Evolutionary conservation across 306 rosid species (phyloP), one percentile per base, ranked within the genome.

Genomic region (Acacia crassicarpa): DNA sequence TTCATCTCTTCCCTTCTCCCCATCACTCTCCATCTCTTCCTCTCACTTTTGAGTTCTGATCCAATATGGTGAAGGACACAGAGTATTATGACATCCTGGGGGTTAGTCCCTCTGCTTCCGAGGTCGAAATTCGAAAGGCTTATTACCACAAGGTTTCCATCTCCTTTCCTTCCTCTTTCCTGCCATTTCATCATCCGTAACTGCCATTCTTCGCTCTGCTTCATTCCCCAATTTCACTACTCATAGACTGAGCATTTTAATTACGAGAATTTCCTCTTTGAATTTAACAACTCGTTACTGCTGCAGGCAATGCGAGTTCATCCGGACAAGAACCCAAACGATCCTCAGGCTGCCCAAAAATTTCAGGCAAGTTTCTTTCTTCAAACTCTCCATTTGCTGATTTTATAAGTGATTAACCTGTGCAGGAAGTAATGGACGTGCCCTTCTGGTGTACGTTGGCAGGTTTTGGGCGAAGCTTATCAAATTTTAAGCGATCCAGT

Each of bases 251-350:
- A n/a, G 65, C 30, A 62, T 62, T 10, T 61, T 30, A 9, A 38
- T 38, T 38, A 38, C 8, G 38, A 8, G 38, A 40, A 41, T 14
- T 27, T 63, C 13, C 17, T 65, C 27, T 38, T 45, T 72, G 33
- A 23, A 25, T 25, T 45, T 22, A 23, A 43, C 25, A 25, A 48
- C 6, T 11, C 67, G 56, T 32, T 82, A 14, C 43, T 75, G 62
- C 40, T 75, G 12, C 86, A 95, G 99, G 99, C 99, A 65, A 92
- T 90, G 89, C 94, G 88, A 92, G 97, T 95, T 78, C 99, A 95
- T 91, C 99, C 99, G 0, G 99, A 95, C 85, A 91, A 94, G 84
- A 95, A 95, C 85, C 92, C 89, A 20, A 90, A 93, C 41, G 98
- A 95, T 83, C 96, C 98, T 78, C 91, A 74, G 45, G 96, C 98